Evolutionary conservation across 2,329 filamentous ascomycete species (phyloP).

Genomic region (Fusarium keratoplasticum): DNA sequence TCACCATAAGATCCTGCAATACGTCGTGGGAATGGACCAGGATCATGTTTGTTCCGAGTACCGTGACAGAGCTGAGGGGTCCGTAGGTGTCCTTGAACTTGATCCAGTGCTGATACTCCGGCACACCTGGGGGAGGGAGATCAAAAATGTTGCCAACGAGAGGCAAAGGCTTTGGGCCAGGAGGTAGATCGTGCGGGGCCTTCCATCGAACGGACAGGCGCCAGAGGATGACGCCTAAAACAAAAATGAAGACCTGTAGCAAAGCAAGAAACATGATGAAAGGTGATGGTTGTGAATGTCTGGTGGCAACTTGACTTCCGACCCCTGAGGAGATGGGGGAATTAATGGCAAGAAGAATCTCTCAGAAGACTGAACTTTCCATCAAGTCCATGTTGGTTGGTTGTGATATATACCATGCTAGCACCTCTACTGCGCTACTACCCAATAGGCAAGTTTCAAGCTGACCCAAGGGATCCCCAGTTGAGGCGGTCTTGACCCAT

Average conservation of each 20-base stretch:
- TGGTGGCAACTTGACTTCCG: neutral
- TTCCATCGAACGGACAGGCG: constrained; percentile 16
- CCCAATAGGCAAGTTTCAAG: neutral
- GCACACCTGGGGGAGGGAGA: constrained; percentile 52
- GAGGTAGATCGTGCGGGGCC: constrained; percentile 48
- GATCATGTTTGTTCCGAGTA: constrained; percentile 54
- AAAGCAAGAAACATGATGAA: neutral
- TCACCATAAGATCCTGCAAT: constrained; percentile 52
- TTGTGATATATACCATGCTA: neutral
- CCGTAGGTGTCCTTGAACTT: constrained; percentile 54
- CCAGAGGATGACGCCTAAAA: constrained; percentile 6
- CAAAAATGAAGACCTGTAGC: neutral
- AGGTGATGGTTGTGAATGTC: neutral
- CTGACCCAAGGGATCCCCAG: neutral
- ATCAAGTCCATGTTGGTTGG: neutral
- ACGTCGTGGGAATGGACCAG: constrained; percentile 53
- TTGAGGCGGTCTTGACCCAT: neutral
- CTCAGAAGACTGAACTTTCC: neutral
- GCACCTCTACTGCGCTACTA: neutral
- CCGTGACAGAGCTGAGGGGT: constrained; percentile 53
- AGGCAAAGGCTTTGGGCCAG: constrained; percentile 61
- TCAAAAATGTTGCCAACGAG: constrained; percentile 63
- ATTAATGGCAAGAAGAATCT: neutral
- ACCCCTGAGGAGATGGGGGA: neutral
- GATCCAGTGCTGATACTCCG: constrained; percentile 55